A percentile compares a stretch with the other conserved stretches of the same genome.
Evolutionary conservation across 1,139 yeast genomes (phyloP).

Genomic region (Eremothecium gossypii): DNA sequence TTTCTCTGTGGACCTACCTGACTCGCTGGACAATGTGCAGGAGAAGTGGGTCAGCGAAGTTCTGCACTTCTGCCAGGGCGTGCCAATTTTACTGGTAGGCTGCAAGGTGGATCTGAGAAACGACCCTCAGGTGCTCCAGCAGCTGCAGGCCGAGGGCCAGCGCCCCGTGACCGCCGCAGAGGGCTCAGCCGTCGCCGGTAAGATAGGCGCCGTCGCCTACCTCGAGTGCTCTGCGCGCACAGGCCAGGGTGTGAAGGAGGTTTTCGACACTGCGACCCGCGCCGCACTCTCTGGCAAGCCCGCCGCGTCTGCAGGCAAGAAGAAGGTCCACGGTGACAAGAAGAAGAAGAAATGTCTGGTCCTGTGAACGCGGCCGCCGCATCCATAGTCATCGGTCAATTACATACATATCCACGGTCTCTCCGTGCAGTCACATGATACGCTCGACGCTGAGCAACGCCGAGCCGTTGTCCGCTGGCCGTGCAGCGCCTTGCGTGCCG

Average conservation of each 20-base stretch:
- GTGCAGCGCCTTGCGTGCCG: no score
- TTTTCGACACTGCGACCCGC: constrained; percentile 87
- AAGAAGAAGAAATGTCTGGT: constrained; percentile 33
- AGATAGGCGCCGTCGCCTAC: constrained; percentile 78
- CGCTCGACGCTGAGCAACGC: no score
- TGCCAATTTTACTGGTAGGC: constrained; percentile 88
- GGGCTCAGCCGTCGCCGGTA: constrained; percentile 78
- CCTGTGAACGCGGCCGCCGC: constrained; percentile 15
- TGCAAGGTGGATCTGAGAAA: constrained; percentile 85
- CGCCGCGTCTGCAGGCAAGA: constrained; percentile 23
- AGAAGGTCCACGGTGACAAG: constrained; percentile 26
- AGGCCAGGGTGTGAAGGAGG: constrained; percentile 85
- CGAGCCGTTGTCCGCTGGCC: no score
- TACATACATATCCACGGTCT: no score
- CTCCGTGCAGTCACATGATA: no score
- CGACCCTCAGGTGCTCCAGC: constrained; percentile 69
- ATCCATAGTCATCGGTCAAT: no score
- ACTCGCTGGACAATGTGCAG: constrained; percentile 84
- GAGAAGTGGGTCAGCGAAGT: constrained; percentile 95
- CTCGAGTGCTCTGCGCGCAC: constrained; percentile 92
- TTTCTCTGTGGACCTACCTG: constrained; percentile 87
- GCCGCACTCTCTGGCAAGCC: constrained; percentile 33
- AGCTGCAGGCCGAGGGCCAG: constrained; percentile 63
- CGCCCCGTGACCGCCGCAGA: constrained; percentile 70
- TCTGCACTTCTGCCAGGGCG: constrained; percentile 88